Percentiles rank a stretch among this genome's conserved stretches.
phyloP scores from a whole-genome alignment of 2,329 filamentous ascomycete genomes.

The Colletotrichum caudatum region DNA sequence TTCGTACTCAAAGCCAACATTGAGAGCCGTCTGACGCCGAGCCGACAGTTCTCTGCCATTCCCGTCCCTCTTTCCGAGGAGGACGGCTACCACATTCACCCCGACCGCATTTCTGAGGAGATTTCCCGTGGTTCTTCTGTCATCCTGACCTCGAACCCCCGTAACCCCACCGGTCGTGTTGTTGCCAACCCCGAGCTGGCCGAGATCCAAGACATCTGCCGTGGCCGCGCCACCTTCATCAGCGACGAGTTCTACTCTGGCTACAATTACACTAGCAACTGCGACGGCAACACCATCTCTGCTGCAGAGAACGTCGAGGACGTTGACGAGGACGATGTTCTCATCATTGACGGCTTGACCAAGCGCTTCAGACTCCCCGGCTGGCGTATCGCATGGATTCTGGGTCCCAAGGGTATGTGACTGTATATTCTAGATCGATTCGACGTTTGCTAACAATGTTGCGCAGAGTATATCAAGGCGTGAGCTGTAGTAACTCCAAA shows the following conservation, averaged over 20 bases:
- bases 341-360: constrained; percentile 95
- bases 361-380: constrained; percentile 97
- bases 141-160: constrained; percentile 93
- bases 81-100: constrained; percentile 93
- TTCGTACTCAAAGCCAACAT: not conserved
- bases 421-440: not conserved
- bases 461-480: constrained; percentile 88
- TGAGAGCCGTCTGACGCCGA: not conserved
- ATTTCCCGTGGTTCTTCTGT: constrained; percentile 88
- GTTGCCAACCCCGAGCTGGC: constrained; percentile 86
- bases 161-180: constrained; percentile 93
- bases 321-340: constrained; percentile 88
- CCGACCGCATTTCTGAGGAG: constrained; percentile 92
- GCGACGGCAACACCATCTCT: constrained; percentile 89
- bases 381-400: constrained; percentile 96
- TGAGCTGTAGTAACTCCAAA: constrained; percentile 50
- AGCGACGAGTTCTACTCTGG: constrained; percentile 97
- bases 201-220: constrained; percentile 92
- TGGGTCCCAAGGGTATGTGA: constrained; percentile 80
- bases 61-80: constrained; percentile 86
- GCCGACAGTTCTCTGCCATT: constrained; percentile 79
- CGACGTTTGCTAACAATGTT: constrained; percentile 13
- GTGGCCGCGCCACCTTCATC: constrained; percentile 89
- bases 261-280: constrained; percentile 95
- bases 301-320: constrained; percentile 91